Percentiles rank a stretch among this genome's conserved stretches.
Evolutionary conservation across 2,329 filamentous ascomycete genomes (phyloP).

Genomic region (Alternaria brassicae): DNA sequence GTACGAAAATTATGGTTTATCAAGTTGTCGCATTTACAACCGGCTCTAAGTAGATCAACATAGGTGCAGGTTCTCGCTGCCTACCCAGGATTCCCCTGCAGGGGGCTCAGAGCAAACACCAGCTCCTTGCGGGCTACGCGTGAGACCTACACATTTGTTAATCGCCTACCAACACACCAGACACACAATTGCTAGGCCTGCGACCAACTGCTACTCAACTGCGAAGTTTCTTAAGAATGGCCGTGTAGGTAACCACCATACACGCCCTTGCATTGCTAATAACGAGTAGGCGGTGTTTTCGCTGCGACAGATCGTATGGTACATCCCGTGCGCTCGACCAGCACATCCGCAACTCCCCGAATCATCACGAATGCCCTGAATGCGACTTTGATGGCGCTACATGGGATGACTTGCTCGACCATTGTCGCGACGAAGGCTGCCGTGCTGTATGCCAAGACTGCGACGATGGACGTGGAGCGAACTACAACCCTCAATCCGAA

Average conservation of each 20-base stretch:
- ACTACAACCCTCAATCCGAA: background rate
- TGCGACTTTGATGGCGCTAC: background rate
- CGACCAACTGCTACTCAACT: background rate
- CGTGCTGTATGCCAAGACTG: background rate
- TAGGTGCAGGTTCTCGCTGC: background rate
- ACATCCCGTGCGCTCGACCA: background rate
- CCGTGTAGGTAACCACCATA: background rate
- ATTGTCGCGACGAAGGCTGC: background rate
- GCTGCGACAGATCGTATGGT: background rate
- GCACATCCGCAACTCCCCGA: background rate
- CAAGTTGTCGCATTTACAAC: background rate
- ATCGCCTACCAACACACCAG: background rate
- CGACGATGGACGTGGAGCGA: background rate
- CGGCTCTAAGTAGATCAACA: background rate
- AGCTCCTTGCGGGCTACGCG: background rate
- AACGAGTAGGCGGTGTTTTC: background rate
- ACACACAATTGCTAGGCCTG: background rate
- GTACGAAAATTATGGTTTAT: background rate
- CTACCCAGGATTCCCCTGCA: background rate
- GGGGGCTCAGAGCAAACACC: background rate
- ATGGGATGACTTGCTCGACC: background rate
- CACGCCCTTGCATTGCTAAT: background rate
- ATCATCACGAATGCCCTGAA: conserved; percentile 1
- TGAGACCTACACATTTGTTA: background rate
- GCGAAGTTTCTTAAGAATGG: background rate